Evolutionary conservation across 495 filamentous ascomycete species (phyloP).

Genomic region (Chaetomium tenue): DNA sequence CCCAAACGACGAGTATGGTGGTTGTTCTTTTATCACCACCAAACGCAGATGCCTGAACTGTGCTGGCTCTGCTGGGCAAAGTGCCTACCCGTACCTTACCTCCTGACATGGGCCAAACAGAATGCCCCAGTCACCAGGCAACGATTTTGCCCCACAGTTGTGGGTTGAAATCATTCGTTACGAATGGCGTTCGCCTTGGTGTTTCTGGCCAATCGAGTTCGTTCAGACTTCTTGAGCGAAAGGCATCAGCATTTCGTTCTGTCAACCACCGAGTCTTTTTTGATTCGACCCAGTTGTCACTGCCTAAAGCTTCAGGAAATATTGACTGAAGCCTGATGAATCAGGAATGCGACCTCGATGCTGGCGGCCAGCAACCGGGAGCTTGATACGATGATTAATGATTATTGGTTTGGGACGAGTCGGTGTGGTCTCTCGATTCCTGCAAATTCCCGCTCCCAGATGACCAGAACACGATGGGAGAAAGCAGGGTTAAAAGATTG

Average conservation of each 20-base stretch:
- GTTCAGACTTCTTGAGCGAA: not conserved
- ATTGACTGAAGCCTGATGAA: not conserved
- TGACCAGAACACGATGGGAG: not conserved
- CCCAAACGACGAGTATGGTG: too few relatives aligned
- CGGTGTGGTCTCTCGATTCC: not conserved
- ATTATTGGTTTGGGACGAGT: not conserved
- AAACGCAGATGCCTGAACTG: not conserved
- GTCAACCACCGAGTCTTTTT: too few relatives aligned
- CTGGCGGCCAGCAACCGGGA: too few relatives aligned
- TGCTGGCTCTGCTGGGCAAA: not conserved
- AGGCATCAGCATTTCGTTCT: not conserved
- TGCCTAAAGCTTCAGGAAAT: not conserved
- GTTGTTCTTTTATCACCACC: not conserved
- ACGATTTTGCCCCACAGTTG: not conserved
- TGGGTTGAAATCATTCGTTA: not conserved
- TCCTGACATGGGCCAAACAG: not conserved
- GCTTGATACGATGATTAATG: too few relatives aligned
- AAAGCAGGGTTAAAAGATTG: not conserved
- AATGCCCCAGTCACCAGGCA: slow-evolving; percentile 1
- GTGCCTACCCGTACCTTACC: too few relatives aligned
- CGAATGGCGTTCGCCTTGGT: not conserved
- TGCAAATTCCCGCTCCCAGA: not conserved
- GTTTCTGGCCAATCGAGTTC: not conserved
- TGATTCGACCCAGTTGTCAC: not conserved
- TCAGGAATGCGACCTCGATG: too few relatives aligned